phyloP scores from a whole-genome alignment of 2,329 filamentous ascomycete species.

The Orbilia quercus region DNA sequence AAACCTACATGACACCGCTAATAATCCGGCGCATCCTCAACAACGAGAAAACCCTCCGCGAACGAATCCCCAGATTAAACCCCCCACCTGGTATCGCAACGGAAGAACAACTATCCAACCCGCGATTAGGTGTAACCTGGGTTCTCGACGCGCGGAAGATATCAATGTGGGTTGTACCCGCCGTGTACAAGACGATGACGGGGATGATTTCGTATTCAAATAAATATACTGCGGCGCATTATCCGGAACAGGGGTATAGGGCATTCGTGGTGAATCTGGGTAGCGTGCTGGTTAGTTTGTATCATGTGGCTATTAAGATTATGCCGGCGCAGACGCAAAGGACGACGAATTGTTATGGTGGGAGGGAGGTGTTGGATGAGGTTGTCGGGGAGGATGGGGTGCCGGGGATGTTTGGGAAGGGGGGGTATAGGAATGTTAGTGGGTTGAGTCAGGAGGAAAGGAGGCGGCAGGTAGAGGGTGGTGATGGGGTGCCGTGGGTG shows the following conservation, averaged over 20 bases:
- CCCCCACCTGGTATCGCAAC: constrained; percentile 19
- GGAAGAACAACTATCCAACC: constrained; percentile 33
- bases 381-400: constrained; percentile 31
- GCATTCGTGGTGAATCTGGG: constrained; percentile 48
- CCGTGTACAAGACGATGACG: constrained; percentile 51
- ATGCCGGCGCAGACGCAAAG: constrained; percentile 54
- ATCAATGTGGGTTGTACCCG: constrained; percentile 37
- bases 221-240: constrained; percentile 51
- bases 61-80: constrained; percentile 24
- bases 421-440: constrained; percentile 28
- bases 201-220: constrained; percentile 52
- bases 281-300: constrained; percentile 49
- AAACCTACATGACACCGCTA: constrained; percentile 39
- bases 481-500: constrained; percentile 40
- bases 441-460: constrained; percentile 40
- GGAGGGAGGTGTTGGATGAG: constrained; percentile 46
- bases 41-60: constrained; percentile 45
- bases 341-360: constrained; percentile 49
- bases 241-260: constrained; percentile 44
- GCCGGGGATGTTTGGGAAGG: constrained; percentile 42
- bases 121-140: constrained; percentile 38
- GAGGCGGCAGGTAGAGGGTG: constrained; percentile 30
- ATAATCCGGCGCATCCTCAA: constrained; percentile 44
- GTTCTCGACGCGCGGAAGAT: constrained; percentile 42
- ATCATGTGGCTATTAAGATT: constrained; percentile 48